Evolutionary conservation across 371 early-diverging fungal species (phyloP), one percentile per base, ranked within the genome.

Genomic region (Chytridiales sp.): DNA sequence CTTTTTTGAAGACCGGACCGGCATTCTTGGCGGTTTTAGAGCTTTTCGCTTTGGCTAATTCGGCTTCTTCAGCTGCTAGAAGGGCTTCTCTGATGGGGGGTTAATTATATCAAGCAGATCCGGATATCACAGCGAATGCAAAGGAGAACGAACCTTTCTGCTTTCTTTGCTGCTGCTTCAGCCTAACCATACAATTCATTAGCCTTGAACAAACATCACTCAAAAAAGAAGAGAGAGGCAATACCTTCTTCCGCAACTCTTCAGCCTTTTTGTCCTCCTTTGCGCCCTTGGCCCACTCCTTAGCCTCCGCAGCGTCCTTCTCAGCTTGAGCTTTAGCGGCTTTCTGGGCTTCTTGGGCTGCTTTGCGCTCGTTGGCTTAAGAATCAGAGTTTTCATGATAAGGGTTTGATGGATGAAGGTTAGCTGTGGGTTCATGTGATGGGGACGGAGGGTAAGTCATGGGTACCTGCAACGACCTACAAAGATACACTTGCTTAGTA

Each of bases 1-100:
- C 54, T 42, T 55, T 41, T 60, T 42, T 24, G 15, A 35, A 29
- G 47, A 52, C 60, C 34, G 46, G 19, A 27, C 56, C 61, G 55
- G 32, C 32, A 21, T 34, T 27, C n/a, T 6, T 61, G 43, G 53
- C 44, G 29, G 44, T 31, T 47, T 52, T 21, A 32, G 22, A 32
- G 57, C 70, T 60, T 53, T 57, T 49, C 50, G 62, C 61, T 34
- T 39, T 49, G 31, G 60, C 27, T 38, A 70, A 52, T 26, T 47
- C 62, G 19, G 38, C 38, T 47, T 75, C 75, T 61, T 75, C 75
- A 36, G 69, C 72, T 17, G 67, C 72, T 5, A 75, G 68, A 15
- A 69, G 34, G 26, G 68, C 72, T 32, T 75, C 72, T 40, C 73
- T 72, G 62, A 5, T 55, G 21, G 40, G 6, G 30, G 39, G 22